Percentiles rank a stretch among this genome's conserved stretches.
Conservation (phyloP, 2,329 filamentous ascomycete genomes). For the Alternaria ventricosa region DNA sequence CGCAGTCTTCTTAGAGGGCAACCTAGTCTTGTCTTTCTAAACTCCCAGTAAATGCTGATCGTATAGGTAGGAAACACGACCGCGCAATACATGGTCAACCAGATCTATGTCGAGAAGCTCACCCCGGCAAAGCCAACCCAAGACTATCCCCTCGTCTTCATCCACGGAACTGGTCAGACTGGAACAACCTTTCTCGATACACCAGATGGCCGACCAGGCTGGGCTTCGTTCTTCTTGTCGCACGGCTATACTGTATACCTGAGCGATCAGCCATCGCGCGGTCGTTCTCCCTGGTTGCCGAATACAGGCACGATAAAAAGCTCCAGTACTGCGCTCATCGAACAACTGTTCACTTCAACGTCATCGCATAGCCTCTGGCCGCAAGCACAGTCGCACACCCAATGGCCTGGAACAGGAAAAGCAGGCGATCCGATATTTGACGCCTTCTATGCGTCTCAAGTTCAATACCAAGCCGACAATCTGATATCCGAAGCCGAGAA, state of each 20-base stretch:
- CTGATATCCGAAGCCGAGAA: constrained; percentile 40
- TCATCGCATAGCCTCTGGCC: constrained; percentile 50
- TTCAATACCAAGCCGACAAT: constrained; percentile 46
- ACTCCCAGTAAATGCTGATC: background rate
- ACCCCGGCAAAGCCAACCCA: constrained; percentile 13
- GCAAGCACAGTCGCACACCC: constrained; percentile 52
- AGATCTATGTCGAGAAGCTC: constrained; percentile 29
- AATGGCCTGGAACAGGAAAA: constrained; percentile 50
- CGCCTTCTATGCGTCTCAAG: constrained; percentile 55
- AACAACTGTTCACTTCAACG: constrained; percentile 46
- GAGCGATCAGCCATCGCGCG: constrained; percentile 56
- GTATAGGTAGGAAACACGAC: background rate
- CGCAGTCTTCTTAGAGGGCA: too few relatives aligned
- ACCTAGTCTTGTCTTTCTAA: background rate
- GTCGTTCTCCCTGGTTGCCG: constrained; percentile 54
- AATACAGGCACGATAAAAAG: constrained; percentile 28
- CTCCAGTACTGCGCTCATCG: constrained; percentile 16
- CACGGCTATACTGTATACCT: constrained; percentile 58
- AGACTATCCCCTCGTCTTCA: constrained; percentile 35
- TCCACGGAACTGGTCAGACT: constrained; percentile 37
- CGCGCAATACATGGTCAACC: constrained; percentile 10
- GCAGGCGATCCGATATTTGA: constrained; percentile 58
- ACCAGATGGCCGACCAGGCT: constrained; percentile 57
- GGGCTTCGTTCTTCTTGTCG: constrained; percentile 57
- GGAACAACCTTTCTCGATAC: constrained; percentile 51